Base-by-base conservation (phyloP, 2,329 filamentous ascomycete genomes). In the Cercospora brassicicola region DNA sequence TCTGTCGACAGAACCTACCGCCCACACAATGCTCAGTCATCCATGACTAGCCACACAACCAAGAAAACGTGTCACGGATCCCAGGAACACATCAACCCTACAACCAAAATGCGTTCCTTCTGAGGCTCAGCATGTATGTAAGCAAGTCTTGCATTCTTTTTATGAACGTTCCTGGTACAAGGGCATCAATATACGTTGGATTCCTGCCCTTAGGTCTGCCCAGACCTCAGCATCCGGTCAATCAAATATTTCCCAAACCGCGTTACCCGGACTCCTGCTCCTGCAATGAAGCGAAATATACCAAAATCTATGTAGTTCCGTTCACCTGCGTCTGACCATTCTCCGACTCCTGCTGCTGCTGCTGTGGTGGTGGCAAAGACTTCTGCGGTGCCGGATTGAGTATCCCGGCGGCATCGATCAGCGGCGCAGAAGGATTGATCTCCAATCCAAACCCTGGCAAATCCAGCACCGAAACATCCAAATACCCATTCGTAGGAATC, bases 381-480 rank as follows among this genome's bases (percentile, higher is more conserved):
- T 77, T 83, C 36, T 74, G 71, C 69, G 81, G 90, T 75, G 78
- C 88, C 20, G 92, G 90, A 62, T 87, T 91, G 65, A 97, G 82
- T 15, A 97, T 86, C 65, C 88, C 87, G 57, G 88, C 84, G 5
- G 92, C 91, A 48, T 93, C 88, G 64, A 97, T 91, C 69, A 97
- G 82, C 77, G 91, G 91, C 28, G 90, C 92, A 18, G 87, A 87
- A 0, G 92, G 92, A 80, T 95, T 97, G 66, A 97, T 81, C 67
- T 94, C 93, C 61, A 97, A 84, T 4, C 94, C 94, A 76, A 97
- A 97, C 0, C 94, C 94, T 4, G 94, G 94, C 84, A 91, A 93
- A 79, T 97, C 92, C 66, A 97, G 84, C 65, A 92, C 88, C 18
- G 88, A 88, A 3, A 93, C 87, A 69, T 93, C 91, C 60, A 97